Base-by-base conservation (phyloP, 1,284 basidiomycete species). In the Microbotryum silenes-acaulis region DNA sequence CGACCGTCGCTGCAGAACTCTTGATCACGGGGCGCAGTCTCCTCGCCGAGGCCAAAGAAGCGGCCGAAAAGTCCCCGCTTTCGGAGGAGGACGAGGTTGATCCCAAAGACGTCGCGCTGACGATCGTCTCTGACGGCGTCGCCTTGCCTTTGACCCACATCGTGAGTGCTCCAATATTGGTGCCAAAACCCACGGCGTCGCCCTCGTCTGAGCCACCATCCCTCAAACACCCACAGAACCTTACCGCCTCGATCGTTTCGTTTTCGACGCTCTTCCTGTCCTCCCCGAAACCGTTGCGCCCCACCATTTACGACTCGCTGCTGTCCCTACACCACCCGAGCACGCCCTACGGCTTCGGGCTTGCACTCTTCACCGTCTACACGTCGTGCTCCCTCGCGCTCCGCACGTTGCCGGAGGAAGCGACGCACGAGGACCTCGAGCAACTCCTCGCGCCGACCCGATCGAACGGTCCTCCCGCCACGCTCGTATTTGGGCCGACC, bases 281-380 rank as follows among this genome's bases (percentile, higher is more conserved):
- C 5, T 61, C 67, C 9, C 62, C 64, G 6, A 37, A 37, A 1
- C 20, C 65, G 7, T 59, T 59, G 1, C 51, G 53, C 20, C 65
- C 65, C 18, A 63, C 67, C 1, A 25, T 61, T 37, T 52, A 53
- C 16, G 67, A 69, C 57, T 45, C 37, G 7, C 45, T 64, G 48
- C 27, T 64, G 51, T 50, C 54, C 1, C 59, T 69, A 48, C 67
- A 69, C 58, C 64, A 69, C 61, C 65, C 67, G 6, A 54, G 62
- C 2, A 64, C 64, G 0, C 60, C 65, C 23, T 59, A 61, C 57
- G 67, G 67, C 2, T 27, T 69, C 57, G 67, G 64, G 8, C 65
- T 69, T 49, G 64, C 60, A 9, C 62, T 69, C 51, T 44, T 56
- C 49, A 27, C 59, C 25, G 45, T 66, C 56, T 64, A 60, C 49